Evolutionary conservation across 2,329 filamentous ascomycete species (phyloP), one percentile per base, ranked within the genome.

Genomic region (Phialophora chinensis): DNA sequence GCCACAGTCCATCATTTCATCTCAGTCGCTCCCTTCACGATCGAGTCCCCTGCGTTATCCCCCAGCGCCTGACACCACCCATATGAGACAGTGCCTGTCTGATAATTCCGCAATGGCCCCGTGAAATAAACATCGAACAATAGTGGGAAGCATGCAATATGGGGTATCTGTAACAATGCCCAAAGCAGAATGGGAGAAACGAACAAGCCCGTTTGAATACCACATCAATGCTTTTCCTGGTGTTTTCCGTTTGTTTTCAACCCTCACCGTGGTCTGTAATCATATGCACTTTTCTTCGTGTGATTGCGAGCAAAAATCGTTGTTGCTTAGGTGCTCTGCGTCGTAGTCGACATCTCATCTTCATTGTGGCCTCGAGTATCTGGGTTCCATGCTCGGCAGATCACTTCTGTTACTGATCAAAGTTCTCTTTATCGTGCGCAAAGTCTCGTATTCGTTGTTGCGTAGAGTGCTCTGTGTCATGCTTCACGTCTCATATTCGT

Each of bases 81-180:
- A 17, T 42, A 42, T 44, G 38, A 17, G 3, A 44, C 38, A 44
- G n/a, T 8, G 10, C 49, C 49, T 27, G 5, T 52, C 25, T 17
- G 20, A 12, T 11, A 52, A 52, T 20, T 52, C 49, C 49, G 49
- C 25, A 52, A 20, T 52, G 12, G 10, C 23, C 23, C 25, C 53
- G 29, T 44, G 38, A 7, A 35, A n/a, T 23, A 25, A 55, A 31
- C 12, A 53, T n/a, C 17, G 12, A 61, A 61, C 23, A 52, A 42
- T 17, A 31, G 31, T 33, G 33, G 33, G 33, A 49, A 38, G 59
- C 14, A 59, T 53, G 61, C 53, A 65, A 63, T 59, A 68, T 53
- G 63, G 65, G 68, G 65, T 69, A 69, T 69, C 68, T 65, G 50
- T 66, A 65, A 63, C 35, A 55, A 53, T 62, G 58, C 49, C 57